Evolutionary conservation across 179 eudicot genomes (phyloP).

Genomic region (Kewa caespitosa): DNA sequence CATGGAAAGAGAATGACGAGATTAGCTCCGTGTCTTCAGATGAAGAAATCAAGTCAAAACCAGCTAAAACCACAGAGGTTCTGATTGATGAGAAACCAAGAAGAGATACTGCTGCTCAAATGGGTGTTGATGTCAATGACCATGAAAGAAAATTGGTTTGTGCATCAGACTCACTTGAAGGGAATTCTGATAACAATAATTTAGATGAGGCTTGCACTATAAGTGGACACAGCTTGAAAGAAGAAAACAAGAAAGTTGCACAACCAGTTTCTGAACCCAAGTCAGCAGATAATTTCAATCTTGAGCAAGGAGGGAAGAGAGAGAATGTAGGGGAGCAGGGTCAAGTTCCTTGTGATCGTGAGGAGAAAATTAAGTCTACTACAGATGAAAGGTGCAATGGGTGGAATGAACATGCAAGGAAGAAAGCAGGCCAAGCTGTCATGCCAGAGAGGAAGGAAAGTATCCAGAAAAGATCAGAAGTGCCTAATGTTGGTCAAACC

Average conservation of each 20-base stretch:
- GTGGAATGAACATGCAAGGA: conserved; percentile 19
- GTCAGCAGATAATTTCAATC: conserved; percentile 22
- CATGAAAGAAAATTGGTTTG: conserved; percentile 22
- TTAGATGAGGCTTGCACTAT: conserved; percentile 25
- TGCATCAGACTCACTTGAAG: conserved; percentile 22
- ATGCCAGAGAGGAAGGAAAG: conserved; percentile 28
- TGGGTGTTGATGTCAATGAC: conserved; percentile 23
- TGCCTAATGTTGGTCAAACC: conserved; percentile 20
- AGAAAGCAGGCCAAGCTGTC: conserved; percentile 18
- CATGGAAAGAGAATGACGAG: conserved; percentile 25
- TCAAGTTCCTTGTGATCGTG: conserved; percentile 12
- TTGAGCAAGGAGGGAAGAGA: conserved; percentile 32
- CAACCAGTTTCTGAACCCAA: conserved; percentile 26
- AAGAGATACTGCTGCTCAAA: conserved; percentile 26
- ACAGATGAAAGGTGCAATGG: conserved; percentile 25
- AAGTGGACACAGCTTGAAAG: conserved; percentile 18
- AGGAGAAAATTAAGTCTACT: conserved; percentile 12
- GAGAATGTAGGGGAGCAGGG: conserved; percentile 19
- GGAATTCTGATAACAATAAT: conserved; percentile 26
- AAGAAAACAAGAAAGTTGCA: conserved; percentile 25
- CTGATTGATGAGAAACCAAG: conserved; percentile 29
- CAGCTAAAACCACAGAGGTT: conserved; percentile 29
- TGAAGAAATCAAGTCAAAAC: conserved; percentile 27
- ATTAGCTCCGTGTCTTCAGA: conserved; percentile 18
- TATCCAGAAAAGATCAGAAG: conserved; percentile 24